Percentiles rank a stretch among this genome's conserved stretches.
These are phyloP conservation scores for Xylariaceae sp. DNA, from an alignment of 2,329 filamentous ascomycete genomes.

Conservation along the genomic window DNA sequence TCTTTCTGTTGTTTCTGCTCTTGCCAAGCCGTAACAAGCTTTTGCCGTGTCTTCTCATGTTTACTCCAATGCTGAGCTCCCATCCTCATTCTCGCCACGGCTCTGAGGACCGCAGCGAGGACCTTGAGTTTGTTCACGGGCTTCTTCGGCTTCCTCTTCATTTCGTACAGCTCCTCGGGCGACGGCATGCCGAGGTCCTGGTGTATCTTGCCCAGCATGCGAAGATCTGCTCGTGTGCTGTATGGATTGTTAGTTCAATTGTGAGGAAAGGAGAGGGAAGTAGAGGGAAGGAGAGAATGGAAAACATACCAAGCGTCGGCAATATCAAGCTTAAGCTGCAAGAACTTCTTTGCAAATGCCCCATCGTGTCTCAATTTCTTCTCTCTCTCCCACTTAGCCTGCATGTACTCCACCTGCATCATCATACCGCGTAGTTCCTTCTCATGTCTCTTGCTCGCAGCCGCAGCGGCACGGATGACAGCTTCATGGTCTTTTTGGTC, in stretches of 20 bases:
- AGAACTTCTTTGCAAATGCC: slow-evolving; percentile 81
- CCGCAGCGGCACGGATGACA: slow-evolving; percentile 54
- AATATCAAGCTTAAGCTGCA: slow-evolving; percentile 74
- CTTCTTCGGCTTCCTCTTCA: slow-evolving; percentile 22
- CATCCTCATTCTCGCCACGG: slow-evolving; percentile 49
- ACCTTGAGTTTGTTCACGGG: slow-evolving; percentile 36
- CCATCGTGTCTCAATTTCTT: slow-evolving; percentile 74
- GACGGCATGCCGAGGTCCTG: slow-evolving; percentile 45
- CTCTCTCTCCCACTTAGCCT: slow-evolving; percentile 76
- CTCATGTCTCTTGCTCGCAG: slow-evolving; percentile 64
- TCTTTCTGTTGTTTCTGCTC: slow-evolving; percentile 5
- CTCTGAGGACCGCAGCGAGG: slow-evolving; percentile 46
- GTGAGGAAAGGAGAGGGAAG: slow-evolving; percentile 9
- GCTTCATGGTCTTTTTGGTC: slow-evolving; percentile 37
- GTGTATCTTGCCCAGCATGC: slow-evolving; percentile 80
- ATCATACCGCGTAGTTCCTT: slow-evolving; percentile 77
- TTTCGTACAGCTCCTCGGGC: slow-evolving; percentile 29
- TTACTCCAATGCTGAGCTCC: slow-evolving; percentile 46
- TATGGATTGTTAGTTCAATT: slow-evolving; percentile 24
- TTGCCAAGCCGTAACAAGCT: slow-evolving; percentile 47
- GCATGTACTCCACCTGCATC: slow-evolving; percentile 88
- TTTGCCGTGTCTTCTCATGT: slow-evolving; percentile 47
- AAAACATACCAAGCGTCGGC: slow-evolving; percentile 82
- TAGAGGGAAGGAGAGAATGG: slow-evolving; percentile 5
- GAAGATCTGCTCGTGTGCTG: slow-evolving; percentile 89